Conservation (phyloP, 2,329 filamentous ascomycete genomes). For the Mycocentrospora acerina region DNA sequence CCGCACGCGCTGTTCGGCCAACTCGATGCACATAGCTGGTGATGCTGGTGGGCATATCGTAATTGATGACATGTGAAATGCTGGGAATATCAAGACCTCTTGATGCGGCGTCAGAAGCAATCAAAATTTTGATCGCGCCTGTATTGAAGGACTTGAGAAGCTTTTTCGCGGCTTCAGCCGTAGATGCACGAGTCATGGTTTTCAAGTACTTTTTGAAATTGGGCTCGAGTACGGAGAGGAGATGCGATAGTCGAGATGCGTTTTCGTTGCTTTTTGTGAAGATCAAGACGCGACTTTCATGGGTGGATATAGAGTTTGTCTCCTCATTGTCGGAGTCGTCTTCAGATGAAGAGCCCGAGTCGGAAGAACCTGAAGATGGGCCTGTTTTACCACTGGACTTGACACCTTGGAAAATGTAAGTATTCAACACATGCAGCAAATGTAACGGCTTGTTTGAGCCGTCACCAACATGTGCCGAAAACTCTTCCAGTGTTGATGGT, state of each 20-base stretch:
- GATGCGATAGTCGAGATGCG: slow-evolving; percentile 79
- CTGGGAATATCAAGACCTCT: slow-evolving; percentile 82
- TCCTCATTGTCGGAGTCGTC: slow-evolving; percentile 9
- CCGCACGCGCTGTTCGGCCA: slow-evolving; percentile 84
- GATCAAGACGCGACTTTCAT: slow-evolving; percentile 61
- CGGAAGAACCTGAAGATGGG: slow-evolving; percentile 6
- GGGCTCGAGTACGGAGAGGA: slow-evolving; percentile 69
- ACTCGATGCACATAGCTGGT: slow-evolving; percentile 89
- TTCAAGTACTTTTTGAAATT: slow-evolving; percentile 59
- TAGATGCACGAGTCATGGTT: slow-evolving; percentile 75
- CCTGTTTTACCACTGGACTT: slow-evolving; percentile 20
- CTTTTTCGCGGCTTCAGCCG: slow-evolving; percentile 69
- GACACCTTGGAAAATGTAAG: slow-evolving; percentile 45
- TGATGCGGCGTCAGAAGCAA: slow-evolving; percentile 91
- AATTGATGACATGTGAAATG: slow-evolving; percentile 86
- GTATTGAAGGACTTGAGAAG: slow-evolving; percentile 66
- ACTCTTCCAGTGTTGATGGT: slow-evolving; percentile 52
- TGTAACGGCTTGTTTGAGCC: slow-evolving; percentile 70
- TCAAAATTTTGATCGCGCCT: slow-evolving; percentile 69
- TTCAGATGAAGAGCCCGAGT: slow-evolving; percentile 17
- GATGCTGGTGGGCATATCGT: slow-evolving; percentile 81
- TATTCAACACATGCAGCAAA: slow-evolving; percentile 73
- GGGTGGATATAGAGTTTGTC: slow-evolving; percentile 14
- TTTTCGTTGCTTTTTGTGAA: slow-evolving; percentile 91
- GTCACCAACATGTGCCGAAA: slow-evolving; percentile 52